phyloP scores from a whole-genome alignment of 192 early-diverging fungal species.

The Backusella psychrophila region DNA sequence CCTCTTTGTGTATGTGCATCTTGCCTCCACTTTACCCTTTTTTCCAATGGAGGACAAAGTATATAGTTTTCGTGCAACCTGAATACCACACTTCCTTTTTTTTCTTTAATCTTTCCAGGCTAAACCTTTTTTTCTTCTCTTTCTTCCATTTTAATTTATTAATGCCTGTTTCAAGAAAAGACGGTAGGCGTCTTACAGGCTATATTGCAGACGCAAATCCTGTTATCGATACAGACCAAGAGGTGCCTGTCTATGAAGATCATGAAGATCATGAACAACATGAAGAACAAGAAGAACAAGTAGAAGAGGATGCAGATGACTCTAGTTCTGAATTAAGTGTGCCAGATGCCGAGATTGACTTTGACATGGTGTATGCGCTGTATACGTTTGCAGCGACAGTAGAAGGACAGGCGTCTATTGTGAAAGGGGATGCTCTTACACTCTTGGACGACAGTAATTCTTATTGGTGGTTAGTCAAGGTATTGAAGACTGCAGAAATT shows the following conservation, averaged over 20 bases:
- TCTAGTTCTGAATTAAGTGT: slow-evolving; percentile 38
- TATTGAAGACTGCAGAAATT: slow-evolving; percentile 63
- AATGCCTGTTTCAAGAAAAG: slow-evolving; percentile 7
- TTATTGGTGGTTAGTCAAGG: slow-evolving; percentile 79
- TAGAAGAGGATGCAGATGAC: slow-evolving; percentile 43
- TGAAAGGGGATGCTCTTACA: slow-evolving; percentile 71
- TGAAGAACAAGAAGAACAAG: slow-evolving; percentile 11
- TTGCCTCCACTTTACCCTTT: neutral
- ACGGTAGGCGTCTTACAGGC: slow-evolving; percentile 13
- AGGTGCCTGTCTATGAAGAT: slow-evolving; percentile 34
- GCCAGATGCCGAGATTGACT: slow-evolving; percentile 67
- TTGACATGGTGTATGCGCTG: slow-evolving; percentile 77
- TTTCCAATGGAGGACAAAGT: slow-evolving; percentile 6
- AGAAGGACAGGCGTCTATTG: slow-evolving; percentile 81
- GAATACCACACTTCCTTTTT: neutral
- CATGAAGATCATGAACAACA: slow-evolving; percentile 16
- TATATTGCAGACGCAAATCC: neutral
- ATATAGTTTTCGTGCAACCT: neutral
- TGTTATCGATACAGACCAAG: neutral
- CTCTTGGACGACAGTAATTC: slow-evolving; percentile 80
- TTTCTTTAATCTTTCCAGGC: neutral
- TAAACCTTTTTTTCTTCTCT: slow-evolving; percentile 7
- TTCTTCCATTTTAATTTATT: slow-evolving; percentile 1
- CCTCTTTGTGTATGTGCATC: too few species aligned
- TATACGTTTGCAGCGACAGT: slow-evolving; percentile 83